Evolutionary conservation across 2,329 filamentous ascomycete genomes (phyloP).

Genomic region (Xylaria sp.): DNA sequence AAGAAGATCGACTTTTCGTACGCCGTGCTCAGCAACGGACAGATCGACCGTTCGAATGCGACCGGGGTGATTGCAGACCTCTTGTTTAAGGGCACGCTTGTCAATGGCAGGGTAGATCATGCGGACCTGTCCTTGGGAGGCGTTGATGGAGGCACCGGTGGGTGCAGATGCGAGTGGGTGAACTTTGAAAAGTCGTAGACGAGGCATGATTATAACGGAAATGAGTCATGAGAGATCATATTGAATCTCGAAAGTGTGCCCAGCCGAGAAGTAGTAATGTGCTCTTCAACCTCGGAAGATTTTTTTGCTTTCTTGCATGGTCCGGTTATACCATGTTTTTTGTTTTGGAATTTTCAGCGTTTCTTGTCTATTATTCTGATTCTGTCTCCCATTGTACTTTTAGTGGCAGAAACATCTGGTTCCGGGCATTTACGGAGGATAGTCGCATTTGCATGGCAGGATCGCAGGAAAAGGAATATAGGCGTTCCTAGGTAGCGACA

Average conservation of each 20-base stretch:
- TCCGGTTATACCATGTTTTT: background rate
- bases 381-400: background rate
- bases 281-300: background rate
- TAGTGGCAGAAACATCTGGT: background rate
- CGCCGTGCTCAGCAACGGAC: conserved; percentile 58
- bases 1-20: conserved; percentile 67
- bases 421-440: conserved; percentile 11
- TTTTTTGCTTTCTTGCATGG: background rate
- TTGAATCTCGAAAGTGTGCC: background rate
- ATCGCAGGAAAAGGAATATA: conserved; percentile 11
- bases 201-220: conserved; percentile 2
- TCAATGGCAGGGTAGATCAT: conserved; percentile 60
- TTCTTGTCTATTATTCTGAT: background rate
- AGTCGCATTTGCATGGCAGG: conserved; percentile 34
- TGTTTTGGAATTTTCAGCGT: background rate
- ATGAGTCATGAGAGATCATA: background rate
- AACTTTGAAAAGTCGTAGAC: conserved; percentile 55
- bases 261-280: background rate
- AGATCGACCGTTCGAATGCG: conserved; percentile 56
- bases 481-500: conserved; percentile 11
- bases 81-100: conserved; percentile 59
- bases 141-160: conserved; percentile 70
- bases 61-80: conserved; percentile 62
- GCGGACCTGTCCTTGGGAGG: conserved; percentile 63
- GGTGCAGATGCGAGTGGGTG: conserved; percentile 70